Conservation (phyloP, 805 yeast species). For the Pichia heedii region DNA sequence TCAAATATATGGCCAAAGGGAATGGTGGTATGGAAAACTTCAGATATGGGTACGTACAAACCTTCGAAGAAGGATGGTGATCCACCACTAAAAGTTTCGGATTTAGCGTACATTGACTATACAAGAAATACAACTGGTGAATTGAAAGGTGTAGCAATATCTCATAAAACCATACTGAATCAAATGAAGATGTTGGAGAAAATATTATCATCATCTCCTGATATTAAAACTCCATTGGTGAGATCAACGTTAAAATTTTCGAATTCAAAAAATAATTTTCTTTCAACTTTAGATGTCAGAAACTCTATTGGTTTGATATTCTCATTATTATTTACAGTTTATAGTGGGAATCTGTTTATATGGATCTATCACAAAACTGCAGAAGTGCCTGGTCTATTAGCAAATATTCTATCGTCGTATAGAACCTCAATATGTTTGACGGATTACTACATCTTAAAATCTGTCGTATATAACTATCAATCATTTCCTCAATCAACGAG, state of each 20-base stretch:
- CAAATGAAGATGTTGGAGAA: constrained; percentile 75
- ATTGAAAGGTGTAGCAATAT: constrained; percentile 84
- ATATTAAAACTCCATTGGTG: constrained; percentile 30
- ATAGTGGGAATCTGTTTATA: constrained; percentile 71
- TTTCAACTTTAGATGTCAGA: constrained; percentile 59
- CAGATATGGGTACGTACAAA: constrained; percentile 72
- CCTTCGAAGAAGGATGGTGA: constrained; percentile 47
- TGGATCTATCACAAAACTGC: constrained; percentile 72
- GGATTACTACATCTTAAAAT: constrained; percentile 81
- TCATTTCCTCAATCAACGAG: constrained; percentile 79
- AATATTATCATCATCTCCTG: constrained; percentile 56
- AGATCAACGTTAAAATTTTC: constrained; percentile 42
- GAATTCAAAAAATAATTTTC: constrained; percentile 43
- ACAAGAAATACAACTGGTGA: constrained; percentile 87
- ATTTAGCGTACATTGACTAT: constrained; percentile 88
- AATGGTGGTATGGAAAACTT: constrained; percentile 70
- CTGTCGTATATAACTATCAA: constrained; percentile 88
- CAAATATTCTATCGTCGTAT: constrained; percentile 63
- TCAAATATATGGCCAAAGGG: constrained; percentile 56
- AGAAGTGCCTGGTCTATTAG: constrained; percentile 79
- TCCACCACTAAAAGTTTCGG: constrained; percentile 66
- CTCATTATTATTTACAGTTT: constrained; percentile 74
- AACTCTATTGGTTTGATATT: constrained; percentile 80
- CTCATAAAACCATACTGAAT: constrained; percentile 79
- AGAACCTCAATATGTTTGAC: constrained; percentile 69